These are phyloP conservation scores for Lagenidium giganteum DNA, from an alignment of 352 stramenopile genomes.

Conservation along the genomic window DNA sequence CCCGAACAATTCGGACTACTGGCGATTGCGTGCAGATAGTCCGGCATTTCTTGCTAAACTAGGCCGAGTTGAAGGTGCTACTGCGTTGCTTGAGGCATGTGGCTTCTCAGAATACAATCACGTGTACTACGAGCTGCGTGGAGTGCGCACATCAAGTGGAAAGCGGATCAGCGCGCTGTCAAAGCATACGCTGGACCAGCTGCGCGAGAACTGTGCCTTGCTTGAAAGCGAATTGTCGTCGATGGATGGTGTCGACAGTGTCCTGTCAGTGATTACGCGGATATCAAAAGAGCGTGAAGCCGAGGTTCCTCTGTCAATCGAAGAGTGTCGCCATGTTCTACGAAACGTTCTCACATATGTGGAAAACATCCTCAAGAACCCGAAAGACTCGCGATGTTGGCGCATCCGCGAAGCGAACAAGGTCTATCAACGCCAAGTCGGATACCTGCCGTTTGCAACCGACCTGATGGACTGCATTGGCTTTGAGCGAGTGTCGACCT, in stretches of 20 bases:
- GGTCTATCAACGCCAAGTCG: conserved; percentile 55
- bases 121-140: conserved; percentile 49
- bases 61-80: conserved; percentile 53
- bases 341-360: conserved; percentile 33
- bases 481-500: conserved; percentile 35
- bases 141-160: conserved; percentile 28
- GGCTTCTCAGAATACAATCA: conserved; percentile 54
- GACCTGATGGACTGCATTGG: conserved; percentile 67
- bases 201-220: conserved; percentile 46
- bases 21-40: conserved; percentile 51
- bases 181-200: conserved; percentile 28
- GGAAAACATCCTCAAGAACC: conserved; percentile 63
- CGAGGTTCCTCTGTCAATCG: conserved; percentile 24
- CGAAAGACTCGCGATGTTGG: conserved; percentile 64
- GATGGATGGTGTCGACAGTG: conserved; percentile 60
- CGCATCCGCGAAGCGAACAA: conserved; percentile 56
- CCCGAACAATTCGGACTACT: conserved; percentile 70
- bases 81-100: conserved; percentile 43
- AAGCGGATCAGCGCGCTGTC: conserved; percentile 38
- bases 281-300: conserved; percentile 23
- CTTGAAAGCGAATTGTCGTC: conserved; percentile 50
- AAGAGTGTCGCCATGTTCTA: conserved; percentile 40
- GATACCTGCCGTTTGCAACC: conserved; percentile 32
- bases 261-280: conserved; percentile 47
- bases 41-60: conserved; percentile 56